Evolutionary conservation across 2,329 filamentous ascomycete genomes (phyloP).

Genomic region (Cladosporium sp.): DNA sequence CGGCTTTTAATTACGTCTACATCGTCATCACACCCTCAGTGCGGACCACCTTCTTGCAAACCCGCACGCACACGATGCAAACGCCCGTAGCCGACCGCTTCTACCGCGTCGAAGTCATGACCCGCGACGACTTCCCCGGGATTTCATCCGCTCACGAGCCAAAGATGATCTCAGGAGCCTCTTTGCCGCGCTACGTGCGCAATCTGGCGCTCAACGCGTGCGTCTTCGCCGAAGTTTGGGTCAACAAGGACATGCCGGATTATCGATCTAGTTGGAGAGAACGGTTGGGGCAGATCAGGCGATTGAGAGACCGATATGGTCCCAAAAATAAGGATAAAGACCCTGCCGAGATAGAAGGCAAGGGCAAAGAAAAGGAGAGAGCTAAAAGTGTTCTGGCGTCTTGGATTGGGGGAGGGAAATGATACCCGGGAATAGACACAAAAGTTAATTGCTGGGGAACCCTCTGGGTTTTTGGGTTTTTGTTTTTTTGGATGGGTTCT

Average conservation of each 20-base stretch:
- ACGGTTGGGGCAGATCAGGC: constrained; percentile 77
- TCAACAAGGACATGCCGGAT: constrained; percentile 61
- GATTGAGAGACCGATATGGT: constrained; percentile 62
- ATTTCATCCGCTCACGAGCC: constrained; percentile 85
- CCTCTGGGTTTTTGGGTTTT: not conserved
- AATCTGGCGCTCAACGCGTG: constrained; percentile 88
- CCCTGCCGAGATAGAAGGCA: not conserved
- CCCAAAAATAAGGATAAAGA: not conserved
- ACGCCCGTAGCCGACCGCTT: constrained; percentile 48
- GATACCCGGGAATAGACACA: constrained; percentile 11
- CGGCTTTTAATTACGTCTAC: constrained; percentile 94
- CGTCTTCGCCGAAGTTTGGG: constrained; percentile 91
- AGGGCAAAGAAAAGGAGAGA: constrained; percentile 11
- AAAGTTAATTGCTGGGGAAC: constrained; percentile 4
- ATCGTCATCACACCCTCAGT: constrained; percentile 92
- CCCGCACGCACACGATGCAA: constrained; percentile 45
- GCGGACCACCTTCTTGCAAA: constrained; percentile 68
- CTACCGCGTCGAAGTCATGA: constrained; percentile 86
- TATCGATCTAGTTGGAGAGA: constrained; percentile 87
- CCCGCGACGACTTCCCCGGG: constrained; percentile 82
- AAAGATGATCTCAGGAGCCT: constrained; percentile 81
- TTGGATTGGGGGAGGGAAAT: constrained; percentile 13
- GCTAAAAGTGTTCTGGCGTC: constrained; percentile 13
- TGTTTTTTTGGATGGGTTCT: not conserved
- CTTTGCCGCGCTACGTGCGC: constrained; percentile 79